Base-by-base conservation (phyloP, 441 rosid genomes). In the Iberis amara region DNA sequence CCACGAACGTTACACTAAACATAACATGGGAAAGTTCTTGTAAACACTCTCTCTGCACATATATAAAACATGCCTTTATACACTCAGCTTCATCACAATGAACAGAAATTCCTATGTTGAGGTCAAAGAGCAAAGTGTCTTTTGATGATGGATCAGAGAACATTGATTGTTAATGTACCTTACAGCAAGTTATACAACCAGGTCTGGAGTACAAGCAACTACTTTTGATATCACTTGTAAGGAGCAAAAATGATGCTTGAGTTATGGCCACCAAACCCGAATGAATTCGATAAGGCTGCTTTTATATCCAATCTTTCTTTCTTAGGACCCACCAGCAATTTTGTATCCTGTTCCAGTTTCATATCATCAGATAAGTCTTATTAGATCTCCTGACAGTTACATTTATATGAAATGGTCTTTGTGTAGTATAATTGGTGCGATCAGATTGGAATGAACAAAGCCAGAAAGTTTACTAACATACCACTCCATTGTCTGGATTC, bases 181-280 rank as follows among this genome's bases (percentile, higher is more conserved):
- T 72, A 58, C 53, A 49, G 66, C 61, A 39, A 52, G 61, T 58
- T 39, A 58, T 48, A 68, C 57, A 70, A 59, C 52, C 42, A 47
- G 39, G 27, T 55, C 44, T 52, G 55, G 57, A 52, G 63, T 33
- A 55, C 64, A 26, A 39, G 61, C 47, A 64, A 24, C 6, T 26
- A 39, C 37, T 24, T 49, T 49, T 30, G 40, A 28, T 46, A 65
- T 82, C 64, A 83, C 70, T 89, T 81, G 91, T 79, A 83, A 15
- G 99, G 97, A 7, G 84, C 83, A 59, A 94, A 83, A 61, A 94
- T 65, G 61, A 94, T 94, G 11, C 97, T 82, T 9, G 99, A 89
- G 74, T 94, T 94, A 75, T 89, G 99, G 64, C 99, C 99, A 15
- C 97, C 99, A 61, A 94, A 89, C 51, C 99, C 99, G 41, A 94